phyloP scores from a whole-genome alignment of 345 rosid species.

The Sisymbrium irio region DNA sequence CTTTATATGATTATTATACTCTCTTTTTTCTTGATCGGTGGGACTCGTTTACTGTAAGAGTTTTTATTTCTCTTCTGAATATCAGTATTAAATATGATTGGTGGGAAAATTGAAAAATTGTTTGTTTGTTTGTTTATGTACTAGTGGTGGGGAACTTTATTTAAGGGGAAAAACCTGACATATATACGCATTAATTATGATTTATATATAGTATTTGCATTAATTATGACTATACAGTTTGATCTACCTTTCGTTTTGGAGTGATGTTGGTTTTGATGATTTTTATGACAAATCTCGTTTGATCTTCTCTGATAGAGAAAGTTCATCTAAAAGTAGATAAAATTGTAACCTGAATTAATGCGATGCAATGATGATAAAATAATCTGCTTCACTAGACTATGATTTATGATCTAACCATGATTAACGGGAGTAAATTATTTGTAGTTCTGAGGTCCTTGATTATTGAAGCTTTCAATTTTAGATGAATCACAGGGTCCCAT shows the following conservation, averaged over 20 bases:
- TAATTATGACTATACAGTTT: slow-evolving; percentile 2
- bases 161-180: slow-evolving; percentile 1
- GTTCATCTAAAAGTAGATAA: slow-evolving; percentile 7
- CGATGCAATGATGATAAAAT: slow-evolving; percentile 1
- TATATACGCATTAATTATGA: slow-evolving; percentile 11
- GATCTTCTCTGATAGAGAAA: slow-evolving; percentile 9
- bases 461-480: not conserved
- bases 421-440: slow-evolving; percentile 18
- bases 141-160: slow-evolving; percentile 14
- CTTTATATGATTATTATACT: slow-evolving; percentile 7
- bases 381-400: not conserved
- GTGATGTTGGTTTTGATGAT: slow-evolving; percentile 8
- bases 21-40: slow-evolving; percentile 12
- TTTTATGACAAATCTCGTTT: not conserved
- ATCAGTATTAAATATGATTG: not conserved
- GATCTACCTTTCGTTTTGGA: not conserved
- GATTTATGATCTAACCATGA: slow-evolving; percentile 20
- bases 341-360: not conserved
- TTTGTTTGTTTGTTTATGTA: slow-evolving; percentile 20
- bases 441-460: not conserved
- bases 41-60: slow-evolving; percentile 15
- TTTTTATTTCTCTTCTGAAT: not conserved
- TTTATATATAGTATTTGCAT: not conserved
- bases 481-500: too few relatives aligned
- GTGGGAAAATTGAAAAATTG: slow-evolving; percentile 17